A percentile compares a stretch with the other conserved stretches of the same genome.
Conservation (phyloP, 2,329 filamentous ascomycete species). For the Aureobasidium musti region DNA sequence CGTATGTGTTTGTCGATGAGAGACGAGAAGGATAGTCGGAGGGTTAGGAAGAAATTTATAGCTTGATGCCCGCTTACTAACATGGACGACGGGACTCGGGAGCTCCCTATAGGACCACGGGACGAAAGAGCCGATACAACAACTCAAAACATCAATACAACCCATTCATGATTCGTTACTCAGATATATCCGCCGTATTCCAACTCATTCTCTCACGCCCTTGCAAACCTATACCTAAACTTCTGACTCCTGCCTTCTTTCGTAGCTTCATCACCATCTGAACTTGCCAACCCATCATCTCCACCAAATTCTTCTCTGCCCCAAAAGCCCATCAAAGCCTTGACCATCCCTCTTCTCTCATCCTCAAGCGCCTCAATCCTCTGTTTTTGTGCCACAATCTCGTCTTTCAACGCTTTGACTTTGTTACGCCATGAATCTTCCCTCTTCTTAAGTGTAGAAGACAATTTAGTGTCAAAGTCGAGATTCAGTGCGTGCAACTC, state of each 20-base stretch:
- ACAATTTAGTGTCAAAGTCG: constrained; percentile 20
- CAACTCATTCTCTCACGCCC: neutral
- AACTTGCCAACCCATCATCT: neutral
- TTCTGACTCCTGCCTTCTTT: constrained; percentile 36
- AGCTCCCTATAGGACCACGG: no score
- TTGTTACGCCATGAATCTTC: constrained; percentile 20
- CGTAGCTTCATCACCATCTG: neutral
- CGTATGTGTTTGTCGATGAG: no score
- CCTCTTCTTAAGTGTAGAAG: neutral
- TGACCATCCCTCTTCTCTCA: constrained; percentile 40
- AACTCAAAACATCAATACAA: no score
- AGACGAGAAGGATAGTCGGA: no score
- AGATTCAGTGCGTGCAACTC: constrained; percentile 31
- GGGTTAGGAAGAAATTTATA: no score
- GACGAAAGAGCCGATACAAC: no score
- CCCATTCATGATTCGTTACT: neutral
- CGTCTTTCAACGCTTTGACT: neutral
- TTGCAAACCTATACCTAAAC: constrained; percentile 41
- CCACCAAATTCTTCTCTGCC: constrained; percentile 57
- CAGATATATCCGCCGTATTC: no score
- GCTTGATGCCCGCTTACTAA: no score
- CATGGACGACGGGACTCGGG: no score
- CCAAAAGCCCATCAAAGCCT: constrained; percentile 76
- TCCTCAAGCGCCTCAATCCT: constrained; percentile 33
- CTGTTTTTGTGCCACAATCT: neutral